Conservation (phyloP, 805 yeast genomes). For the Candida suzukii region DNA sequence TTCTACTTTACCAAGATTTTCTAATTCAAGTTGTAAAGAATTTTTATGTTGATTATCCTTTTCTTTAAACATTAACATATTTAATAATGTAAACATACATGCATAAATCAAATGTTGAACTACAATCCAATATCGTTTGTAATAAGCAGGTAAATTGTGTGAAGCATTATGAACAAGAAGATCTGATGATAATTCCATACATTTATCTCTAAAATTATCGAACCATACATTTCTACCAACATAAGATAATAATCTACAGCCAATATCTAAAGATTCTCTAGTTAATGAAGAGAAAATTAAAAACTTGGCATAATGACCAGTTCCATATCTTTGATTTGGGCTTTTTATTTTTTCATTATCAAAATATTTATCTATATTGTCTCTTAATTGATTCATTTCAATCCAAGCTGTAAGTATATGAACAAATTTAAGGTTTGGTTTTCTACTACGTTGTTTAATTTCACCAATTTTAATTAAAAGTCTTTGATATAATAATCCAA, state of each 20-base stretch:
- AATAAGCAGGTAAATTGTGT: conserved; percentile 11
- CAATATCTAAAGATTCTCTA: conserved; percentile 16
- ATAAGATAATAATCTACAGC: conserved; percentile 13
- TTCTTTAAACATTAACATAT: conserved; percentile 17
- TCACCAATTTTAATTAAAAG: conserved; percentile 14
- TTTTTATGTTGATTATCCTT: conserved; percentile 8
- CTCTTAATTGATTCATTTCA: conserved; percentile 8
- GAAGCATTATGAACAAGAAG: conserved; percentile 14
- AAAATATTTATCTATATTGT: conserved; percentile 7
- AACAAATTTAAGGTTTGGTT: not conserved
- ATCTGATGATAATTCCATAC: conserved; percentile 11
- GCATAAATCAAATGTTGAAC: conserved; percentile 20
- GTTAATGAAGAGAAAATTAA: conserved; percentile 17
- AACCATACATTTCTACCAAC: conserved; percentile 15
- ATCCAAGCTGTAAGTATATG: conserved; percentile 8
- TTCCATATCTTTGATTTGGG: conserved; percentile 3
- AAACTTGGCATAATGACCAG: conserved; percentile 13
- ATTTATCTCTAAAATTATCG: conserved; percentile 11
- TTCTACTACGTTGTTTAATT: conserved; percentile 15
- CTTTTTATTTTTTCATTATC: conserved; percentile 1
- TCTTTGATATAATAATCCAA: conserved; percentile 15
- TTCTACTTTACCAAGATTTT: conserved; percentile 10
- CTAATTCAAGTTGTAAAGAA: conserved; percentile 9
- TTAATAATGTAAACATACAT: conserved; percentile 17
- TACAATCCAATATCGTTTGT: conserved; percentile 19